These are phyloP conservation scores for Pseudogymnoascus sp. DNA, from an alignment of 2,329 filamentous ascomycete species.

Conservation along the genomic window DNA sequence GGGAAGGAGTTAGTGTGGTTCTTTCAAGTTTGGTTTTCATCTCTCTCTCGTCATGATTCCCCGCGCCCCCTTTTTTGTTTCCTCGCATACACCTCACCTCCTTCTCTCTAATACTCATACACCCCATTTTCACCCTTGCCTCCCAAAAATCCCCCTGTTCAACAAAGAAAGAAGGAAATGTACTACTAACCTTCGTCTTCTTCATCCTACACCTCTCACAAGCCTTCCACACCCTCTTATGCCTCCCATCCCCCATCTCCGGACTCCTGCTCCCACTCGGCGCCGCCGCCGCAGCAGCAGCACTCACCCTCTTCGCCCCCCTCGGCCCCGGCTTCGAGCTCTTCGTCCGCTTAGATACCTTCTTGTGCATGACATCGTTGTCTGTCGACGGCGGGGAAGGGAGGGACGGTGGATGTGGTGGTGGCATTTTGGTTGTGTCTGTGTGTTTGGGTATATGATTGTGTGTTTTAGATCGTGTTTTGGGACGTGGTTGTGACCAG, in stretches of 20 bases:
- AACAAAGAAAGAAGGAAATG: background rate
- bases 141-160: no score
- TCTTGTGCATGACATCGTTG: background rate
- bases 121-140: no score
- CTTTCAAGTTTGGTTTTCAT: no score
- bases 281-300: background rate
- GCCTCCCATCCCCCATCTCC: constrained; percentile 38
- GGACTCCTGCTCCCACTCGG: background rate
- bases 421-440: background rate
- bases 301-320: background rate
- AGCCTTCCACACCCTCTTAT: constrained; percentile 60
- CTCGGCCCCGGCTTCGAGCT: background rate
- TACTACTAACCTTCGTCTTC: constrained; percentile 52
- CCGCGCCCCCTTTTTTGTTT: no score
- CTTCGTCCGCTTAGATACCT: background rate
- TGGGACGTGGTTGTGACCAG: no score
- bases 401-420: background rate
- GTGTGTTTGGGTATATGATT: no score
- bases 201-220: no score
- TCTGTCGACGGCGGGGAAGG: background rate
- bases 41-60: no score
- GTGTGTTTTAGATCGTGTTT: no score
- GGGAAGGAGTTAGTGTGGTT: constrained; percentile 2
- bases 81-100: no score
- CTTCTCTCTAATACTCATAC: no score